phyloP scores from a whole-genome alignment of 2,329 filamentous ascomycete species.

The Ambrosiella xylebori region DNA sequence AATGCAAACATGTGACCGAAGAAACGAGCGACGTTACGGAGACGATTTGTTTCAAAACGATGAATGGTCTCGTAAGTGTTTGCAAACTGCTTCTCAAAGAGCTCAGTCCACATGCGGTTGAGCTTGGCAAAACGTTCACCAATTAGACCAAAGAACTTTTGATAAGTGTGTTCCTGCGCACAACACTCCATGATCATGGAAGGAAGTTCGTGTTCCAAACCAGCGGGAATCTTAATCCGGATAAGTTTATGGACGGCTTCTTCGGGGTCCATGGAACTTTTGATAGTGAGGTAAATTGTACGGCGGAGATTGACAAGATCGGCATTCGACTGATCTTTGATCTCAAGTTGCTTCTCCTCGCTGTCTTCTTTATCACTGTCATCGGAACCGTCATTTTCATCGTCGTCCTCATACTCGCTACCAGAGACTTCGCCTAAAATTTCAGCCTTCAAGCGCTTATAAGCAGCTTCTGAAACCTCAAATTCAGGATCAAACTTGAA shows the following conservation, averaged over 20 bases:
- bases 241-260: conserved; percentile 96
- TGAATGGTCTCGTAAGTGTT: conserved; percentile 98
- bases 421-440: conserved; percentile 89
- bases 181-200: conserved; percentile 97
- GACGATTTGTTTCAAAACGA: conserved; percentile 84
- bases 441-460: conserved; percentile 78
- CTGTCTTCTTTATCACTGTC: conserved; percentile 58
- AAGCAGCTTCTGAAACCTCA: conserved; percentile 80
- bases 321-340: conserved; percentile 94
- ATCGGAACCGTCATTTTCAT: conserved; percentile 41
- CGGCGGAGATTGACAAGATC: conserved; percentile 84
- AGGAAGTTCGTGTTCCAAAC: conserved; percentile 75
- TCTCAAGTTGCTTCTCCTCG: conserved; percentile 72
- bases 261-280: conserved; percentile 90
- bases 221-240: conserved; percentile 74
- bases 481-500: conserved; percentile 89
- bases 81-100: conserved; percentile 78
- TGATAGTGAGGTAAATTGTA: conserved; percentile 94
- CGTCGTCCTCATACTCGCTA: conserved; percentile 54
- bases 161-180: conserved; percentile 90
- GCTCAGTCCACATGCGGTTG: conserved; percentile 82
- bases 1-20: conserved; percentile 82
- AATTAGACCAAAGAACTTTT: conserved; percentile 90
- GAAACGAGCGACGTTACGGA: conserved; percentile 88
- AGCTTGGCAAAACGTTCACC: conserved; percentile 92